Percentiles rank a stretch among this genome's conserved stretches.
Conservation (phyloP, 164 flowering plant species). For the Sedum album region DNA sequence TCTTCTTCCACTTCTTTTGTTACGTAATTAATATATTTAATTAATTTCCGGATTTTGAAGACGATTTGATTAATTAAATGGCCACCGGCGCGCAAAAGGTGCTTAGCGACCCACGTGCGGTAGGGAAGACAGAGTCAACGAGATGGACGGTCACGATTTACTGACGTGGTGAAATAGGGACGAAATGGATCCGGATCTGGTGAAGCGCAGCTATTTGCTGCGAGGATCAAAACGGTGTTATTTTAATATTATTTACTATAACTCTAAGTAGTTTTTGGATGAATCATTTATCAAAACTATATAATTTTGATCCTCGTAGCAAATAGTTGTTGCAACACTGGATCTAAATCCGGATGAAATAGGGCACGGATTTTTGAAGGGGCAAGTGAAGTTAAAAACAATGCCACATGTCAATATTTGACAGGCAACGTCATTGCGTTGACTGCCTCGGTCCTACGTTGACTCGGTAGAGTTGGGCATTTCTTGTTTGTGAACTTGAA, state of each 20-base stretch:
- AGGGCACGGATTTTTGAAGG: background rate
- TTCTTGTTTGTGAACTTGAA: background rate
- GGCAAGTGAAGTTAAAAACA: background rate
- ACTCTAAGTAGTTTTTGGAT: too few species aligned
- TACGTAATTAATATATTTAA: background rate
- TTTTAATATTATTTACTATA: too few species aligned
- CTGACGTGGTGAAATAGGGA: background rate
- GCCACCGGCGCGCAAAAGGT: slow-evolving; percentile 31
- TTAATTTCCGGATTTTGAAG: background rate
- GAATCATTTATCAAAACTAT: too few species aligned
- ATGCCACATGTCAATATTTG: background rate
- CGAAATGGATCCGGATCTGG: too few species aligned
- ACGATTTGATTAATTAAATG: background rate
- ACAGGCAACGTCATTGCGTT: background rate
- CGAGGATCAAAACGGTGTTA: too few species aligned
- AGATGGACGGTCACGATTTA: slow-evolving; percentile 37
- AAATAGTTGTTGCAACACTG: too few species aligned
- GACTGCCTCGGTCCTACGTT: background rate
- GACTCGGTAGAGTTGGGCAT: background rate
- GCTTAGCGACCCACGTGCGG: slow-evolving; percentile 65
- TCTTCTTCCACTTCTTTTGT: slow-evolving; percentile 13
- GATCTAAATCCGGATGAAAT: too few species aligned
- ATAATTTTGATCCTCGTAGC: too few species aligned
- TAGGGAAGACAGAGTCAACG: slow-evolving; percentile 25
- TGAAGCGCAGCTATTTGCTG: too few species aligned